A percentile compares a stretch with the other conserved stretches of the same genome.
Evolutionary conservation across 2,329 filamentous ascomycete species (phyloP).

Genomic region (Cryphonectria carpinicola): DNA sequence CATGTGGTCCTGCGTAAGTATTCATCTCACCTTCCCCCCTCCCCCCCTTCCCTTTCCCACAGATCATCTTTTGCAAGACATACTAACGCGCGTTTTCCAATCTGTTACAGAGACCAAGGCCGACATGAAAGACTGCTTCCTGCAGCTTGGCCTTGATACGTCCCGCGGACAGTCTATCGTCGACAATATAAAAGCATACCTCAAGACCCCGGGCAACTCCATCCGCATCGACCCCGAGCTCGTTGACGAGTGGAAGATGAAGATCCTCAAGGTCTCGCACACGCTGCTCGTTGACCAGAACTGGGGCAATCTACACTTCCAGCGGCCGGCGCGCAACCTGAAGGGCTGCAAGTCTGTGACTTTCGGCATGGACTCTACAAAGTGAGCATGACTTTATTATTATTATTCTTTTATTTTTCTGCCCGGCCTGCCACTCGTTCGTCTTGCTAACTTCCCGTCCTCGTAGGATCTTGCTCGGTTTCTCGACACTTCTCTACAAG

Average conservation of each 20-base stretch:
- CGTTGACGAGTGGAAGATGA: constrained; percentile 5
- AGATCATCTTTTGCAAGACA: background rate
- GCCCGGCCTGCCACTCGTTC: background rate
- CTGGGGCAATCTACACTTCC: constrained; percentile 21
- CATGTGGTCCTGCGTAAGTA: constrained; percentile 20
- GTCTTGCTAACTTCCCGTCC: background rate
- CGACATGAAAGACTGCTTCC: background rate
- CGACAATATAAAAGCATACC: constrained; percentile 4
- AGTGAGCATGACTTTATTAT: constrained; percentile 6
- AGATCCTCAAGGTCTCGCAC: constrained; percentile 18
- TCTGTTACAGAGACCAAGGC: background rate
- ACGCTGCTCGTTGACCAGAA: constrained; percentile 11
- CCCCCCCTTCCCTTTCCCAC: background rate
- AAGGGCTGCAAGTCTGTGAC: constrained; percentile 8
- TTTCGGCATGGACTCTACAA: constrained; percentile 10
- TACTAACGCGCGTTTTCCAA: background rate
- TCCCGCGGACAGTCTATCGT: constrained; percentile 4
- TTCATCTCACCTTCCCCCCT: background rate
- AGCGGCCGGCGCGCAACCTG: background rate
- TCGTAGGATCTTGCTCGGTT: constrained; percentile 21
- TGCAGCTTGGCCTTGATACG: constrained; percentile 21
- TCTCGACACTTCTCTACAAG: constrained; percentile 26
- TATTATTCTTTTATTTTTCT: background rate
- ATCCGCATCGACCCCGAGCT: constrained; percentile 12
- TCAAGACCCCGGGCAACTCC: constrained; percentile 25